Percentiles rank a stretch among this genome's conserved stretches.
These are phyloP conservation scores for Aureobasidium sp. DNA, from an alignment of 2,329 filamentous ascomycete genomes.

Conservation along the genomic window DNA sequence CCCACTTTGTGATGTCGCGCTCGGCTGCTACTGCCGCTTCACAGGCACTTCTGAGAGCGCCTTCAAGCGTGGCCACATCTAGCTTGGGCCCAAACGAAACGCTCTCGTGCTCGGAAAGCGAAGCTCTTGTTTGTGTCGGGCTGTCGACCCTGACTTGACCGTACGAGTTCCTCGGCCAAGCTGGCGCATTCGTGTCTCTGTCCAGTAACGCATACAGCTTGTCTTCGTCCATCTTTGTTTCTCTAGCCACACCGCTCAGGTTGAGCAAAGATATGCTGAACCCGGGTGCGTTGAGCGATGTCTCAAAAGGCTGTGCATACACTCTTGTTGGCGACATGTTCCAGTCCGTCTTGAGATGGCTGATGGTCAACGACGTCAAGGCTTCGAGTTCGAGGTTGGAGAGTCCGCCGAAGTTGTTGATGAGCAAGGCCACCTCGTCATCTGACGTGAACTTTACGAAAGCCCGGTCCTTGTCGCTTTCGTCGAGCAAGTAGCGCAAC, in stretches of 20 bases:
- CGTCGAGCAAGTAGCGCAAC: constrained; percentile 40
- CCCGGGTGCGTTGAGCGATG: constrained; percentile 46
- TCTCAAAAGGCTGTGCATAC: constrained; percentile 42
- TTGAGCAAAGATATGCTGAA: constrained; percentile 49
- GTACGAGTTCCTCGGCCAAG: constrained; percentile 44
- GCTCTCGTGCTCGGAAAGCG: background rate
- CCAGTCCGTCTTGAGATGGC: constrained; percentile 38
- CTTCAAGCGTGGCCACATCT: constrained; percentile 25
- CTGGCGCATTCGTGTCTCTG: constrained; percentile 41
- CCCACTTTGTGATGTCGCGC: constrained; percentile 54
- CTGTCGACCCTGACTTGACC: background rate
- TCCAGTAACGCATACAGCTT: constrained; percentile 43
- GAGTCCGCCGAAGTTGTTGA: constrained; percentile 43
- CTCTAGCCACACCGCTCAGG: constrained; percentile 36
- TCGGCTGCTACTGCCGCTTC: constrained; percentile 47
- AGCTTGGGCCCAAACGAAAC: constrained; percentile 17
- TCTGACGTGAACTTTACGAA: constrained; percentile 39
- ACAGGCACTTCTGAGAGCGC: constrained; percentile 34
- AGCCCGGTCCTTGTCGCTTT: constrained; percentile 38
- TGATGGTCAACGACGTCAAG: constrained; percentile 33
- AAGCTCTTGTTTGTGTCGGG: background rate
- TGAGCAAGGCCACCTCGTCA: constrained; percentile 38
- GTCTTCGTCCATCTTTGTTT: constrained; percentile 29
- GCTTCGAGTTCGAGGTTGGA: constrained; percentile 41
- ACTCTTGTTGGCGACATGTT: constrained; percentile 40